A percentile compares a stretch with the other conserved stretches of the same genome.
These are phyloP conservation scores for Trypanosoma congolense DNA, from an alignment of 208 protist species.

Conservation along the genomic window DNA sequence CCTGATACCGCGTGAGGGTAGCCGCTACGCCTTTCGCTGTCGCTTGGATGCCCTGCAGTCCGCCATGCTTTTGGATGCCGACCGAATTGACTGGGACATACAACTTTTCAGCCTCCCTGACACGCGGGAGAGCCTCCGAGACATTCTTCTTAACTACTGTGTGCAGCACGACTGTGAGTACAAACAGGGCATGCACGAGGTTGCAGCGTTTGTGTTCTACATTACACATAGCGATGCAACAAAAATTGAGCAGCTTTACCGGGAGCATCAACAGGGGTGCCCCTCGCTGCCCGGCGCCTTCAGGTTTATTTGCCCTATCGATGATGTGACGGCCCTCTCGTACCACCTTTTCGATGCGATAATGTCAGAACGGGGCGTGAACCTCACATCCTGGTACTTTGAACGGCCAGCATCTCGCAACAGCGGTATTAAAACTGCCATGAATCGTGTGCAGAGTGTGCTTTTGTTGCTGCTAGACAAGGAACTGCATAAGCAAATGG, in stretches of 20 bases:
- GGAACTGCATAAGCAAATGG: constrained; percentile 49
- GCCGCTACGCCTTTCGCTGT: constrained; percentile 60
- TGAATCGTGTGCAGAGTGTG: constrained; percentile 46
- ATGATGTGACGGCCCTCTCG: constrained; percentile 17
- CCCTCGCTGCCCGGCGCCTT: constrained; percentile 4
- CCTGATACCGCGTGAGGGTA: constrained; percentile 38
- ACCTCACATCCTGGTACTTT: constrained; percentile 52
- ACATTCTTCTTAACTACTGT: constrained; percentile 66
- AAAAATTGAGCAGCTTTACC: constrained; percentile 11
- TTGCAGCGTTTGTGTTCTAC: constrained; percentile 82
- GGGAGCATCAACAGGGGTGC: not conserved
- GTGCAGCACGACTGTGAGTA: constrained; percentile 52
- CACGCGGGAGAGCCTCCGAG: constrained; percentile 31
- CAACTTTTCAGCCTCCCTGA: constrained; percentile 32
- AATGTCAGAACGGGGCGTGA: constrained; percentile 28
- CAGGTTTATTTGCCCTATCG: not conserved
- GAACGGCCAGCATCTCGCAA: constrained; percentile 6
- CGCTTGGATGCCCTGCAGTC: constrained; percentile 31
- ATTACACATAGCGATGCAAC: constrained; percentile 31
- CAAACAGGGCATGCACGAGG: constrained; percentile 89
- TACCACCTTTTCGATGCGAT: constrained; percentile 48
- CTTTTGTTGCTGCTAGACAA: constrained; percentile 53
- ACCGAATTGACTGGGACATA: constrained; percentile 62
- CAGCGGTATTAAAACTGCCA: constrained; percentile 38
- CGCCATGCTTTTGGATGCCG: constrained; percentile 54